Percentiles rank a stretch among this genome's conserved stretches.
These are phyloP conservation scores for Hypoxylon crocopeplum DNA, from an alignment of 495 filamentous ascomycete species.

Conservation along the genomic window DNA sequence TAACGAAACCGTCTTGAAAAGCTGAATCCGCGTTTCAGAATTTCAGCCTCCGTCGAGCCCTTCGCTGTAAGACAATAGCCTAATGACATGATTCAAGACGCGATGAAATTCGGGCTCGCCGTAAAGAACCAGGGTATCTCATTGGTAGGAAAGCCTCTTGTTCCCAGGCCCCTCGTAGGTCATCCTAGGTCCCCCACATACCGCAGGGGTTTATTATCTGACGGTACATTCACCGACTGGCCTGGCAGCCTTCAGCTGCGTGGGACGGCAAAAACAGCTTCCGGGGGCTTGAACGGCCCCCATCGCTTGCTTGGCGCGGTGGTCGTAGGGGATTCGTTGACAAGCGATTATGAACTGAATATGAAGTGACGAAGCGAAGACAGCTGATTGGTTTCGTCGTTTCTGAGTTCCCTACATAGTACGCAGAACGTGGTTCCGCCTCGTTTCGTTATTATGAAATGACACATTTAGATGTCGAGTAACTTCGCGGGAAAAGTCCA, in stretches of 20 bases:
- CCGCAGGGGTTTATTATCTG: neutral
- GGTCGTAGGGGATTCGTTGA: constrained; percentile 8
- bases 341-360: constrained; percentile 2
- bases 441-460: neutral
- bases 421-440: too few relatives aligned
- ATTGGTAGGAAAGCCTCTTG: constrained; percentile 13
- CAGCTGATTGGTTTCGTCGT: constrained; percentile 12
- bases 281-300: constrained; percentile 1
- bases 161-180: too few relatives aligned
- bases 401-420: neutral
- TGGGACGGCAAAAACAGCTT: constrained; percentile 8
- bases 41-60: constrained; percentile 1
- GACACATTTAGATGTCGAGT: neutral
- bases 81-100: neutral
- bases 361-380: neutral
- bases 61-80: neutral
- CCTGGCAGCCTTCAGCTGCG: constrained; percentile 10
- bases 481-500: neutral
- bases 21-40: neutral
- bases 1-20: too few relatives aligned
- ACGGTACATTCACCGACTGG: constrained; percentile 6
- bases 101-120: constrained; percentile 15
- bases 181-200: neutral
- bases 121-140: neutral
- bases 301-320: constrained; percentile 13